Percentiles rank a stretch among this genome's conserved stretches.
Conservation (phyloP, 1,284 basidiomycete species). For the Porodaedalea pini region DNA sequence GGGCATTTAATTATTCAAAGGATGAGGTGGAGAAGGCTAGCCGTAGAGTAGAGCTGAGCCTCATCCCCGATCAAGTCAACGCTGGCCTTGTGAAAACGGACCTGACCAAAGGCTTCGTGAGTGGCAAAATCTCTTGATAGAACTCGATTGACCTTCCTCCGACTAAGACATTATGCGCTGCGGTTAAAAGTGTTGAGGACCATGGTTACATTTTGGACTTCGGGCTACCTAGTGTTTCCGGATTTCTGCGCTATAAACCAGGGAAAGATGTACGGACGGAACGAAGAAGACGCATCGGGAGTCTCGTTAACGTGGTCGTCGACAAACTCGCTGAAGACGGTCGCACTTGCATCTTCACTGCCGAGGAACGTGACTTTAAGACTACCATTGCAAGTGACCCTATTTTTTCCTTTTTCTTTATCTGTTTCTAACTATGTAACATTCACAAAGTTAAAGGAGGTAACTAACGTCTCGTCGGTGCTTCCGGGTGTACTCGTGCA, state of each 20-base stretch:
- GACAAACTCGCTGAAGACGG: conserved; percentile 65
- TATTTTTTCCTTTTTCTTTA: conserved; percentile 6
- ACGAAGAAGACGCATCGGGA: conserved; percentile 55
- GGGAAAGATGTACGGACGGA: conserved; percentile 36
- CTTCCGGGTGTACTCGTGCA: conserved; percentile 88
- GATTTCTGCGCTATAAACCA: conserved; percentile 73
- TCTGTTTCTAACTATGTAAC: conserved; percentile 13
- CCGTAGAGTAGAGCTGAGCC: conserved; percentile 82
- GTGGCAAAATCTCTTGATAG: conserved; percentile 21
- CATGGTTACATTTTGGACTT: conserved; percentile 92
- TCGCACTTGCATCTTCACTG: conserved; percentile 61
- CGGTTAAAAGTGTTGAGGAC: conserved; percentile 87
- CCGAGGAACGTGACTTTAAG: conserved; percentile 45
- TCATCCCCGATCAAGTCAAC: conserved; percentile 87
- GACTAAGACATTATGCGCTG: conserved; percentile 66
- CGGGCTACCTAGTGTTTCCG: conserved; percentile 72
- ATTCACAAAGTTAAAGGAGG: conserved; percentile 61
- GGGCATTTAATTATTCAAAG: conserved; percentile 54
- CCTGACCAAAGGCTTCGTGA: conserved; percentile 71
- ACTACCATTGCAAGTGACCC: conserved; percentile 51
- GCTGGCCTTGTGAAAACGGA: conserved; percentile 77
- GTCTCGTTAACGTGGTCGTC: conserved; percentile 63
- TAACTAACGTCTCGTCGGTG: conserved; percentile 77
- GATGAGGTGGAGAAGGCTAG: conserved; percentile 67
- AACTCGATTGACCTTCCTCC: conserved; percentile 18